phyloP scores from a whole-genome alignment of 2,329 filamentous ascomycete genomes.

The Calonectria leucothoes region DNA sequence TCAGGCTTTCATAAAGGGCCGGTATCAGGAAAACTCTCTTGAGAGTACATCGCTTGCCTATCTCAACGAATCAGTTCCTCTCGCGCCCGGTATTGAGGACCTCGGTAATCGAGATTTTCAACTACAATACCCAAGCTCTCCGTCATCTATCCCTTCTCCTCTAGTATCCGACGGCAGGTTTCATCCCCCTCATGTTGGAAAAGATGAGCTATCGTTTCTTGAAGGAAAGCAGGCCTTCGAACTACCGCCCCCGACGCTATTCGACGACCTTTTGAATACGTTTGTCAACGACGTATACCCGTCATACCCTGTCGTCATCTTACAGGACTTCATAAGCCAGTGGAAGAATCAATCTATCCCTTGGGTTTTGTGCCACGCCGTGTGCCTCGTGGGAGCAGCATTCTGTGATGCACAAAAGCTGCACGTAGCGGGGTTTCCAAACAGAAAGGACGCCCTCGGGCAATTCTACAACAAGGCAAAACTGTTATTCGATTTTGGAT shows the following conservation, averaged over 20 bases:
- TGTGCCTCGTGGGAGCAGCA: not conserved
- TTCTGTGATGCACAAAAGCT: not conserved
- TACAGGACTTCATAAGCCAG: no score
- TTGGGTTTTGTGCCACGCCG: not conserved
- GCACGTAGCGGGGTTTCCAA: not conserved
- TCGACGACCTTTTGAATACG: not conserved
- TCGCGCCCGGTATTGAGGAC: not conserved
- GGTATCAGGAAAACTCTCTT: not conserved
- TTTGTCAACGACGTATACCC: not conserved
- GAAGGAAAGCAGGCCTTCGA: not conserved
- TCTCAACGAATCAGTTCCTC: not conserved
- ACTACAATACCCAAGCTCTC: not conserved
- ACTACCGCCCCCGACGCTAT: not conserved
- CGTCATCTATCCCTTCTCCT: not conserved
- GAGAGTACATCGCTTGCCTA: not conserved
- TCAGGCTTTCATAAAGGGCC: not conserved
- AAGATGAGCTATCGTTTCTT: not conserved
- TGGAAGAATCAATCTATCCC: no score
- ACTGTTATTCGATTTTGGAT: not conserved
- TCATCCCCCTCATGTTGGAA: not conserved
- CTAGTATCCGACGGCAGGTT: no score
- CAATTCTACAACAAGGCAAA: not conserved
- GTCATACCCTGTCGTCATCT: no score
- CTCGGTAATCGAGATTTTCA: not conserved
- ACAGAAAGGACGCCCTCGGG: not conserved